Conservation (phyloP, 306 rosid genomes). For the Comarum palustre region DNA sequence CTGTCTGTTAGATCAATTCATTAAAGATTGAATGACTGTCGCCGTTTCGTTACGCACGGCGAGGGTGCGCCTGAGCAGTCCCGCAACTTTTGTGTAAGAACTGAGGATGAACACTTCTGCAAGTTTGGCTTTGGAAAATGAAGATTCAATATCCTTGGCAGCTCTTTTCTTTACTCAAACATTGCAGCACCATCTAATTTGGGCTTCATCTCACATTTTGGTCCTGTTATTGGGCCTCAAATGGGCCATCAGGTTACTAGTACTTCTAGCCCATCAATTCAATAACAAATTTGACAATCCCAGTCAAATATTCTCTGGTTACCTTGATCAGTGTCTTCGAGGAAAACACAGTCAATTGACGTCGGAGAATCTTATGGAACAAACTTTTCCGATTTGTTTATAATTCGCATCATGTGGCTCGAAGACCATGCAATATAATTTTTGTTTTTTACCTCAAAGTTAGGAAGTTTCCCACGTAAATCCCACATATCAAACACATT, state of each 20-base stretch:
- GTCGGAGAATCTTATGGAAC: background rate
- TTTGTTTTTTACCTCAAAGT: background rate
- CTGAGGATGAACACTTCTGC: background rate
- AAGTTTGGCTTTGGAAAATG: background rate
- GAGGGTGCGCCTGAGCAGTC: no score
- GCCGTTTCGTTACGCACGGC: no score
- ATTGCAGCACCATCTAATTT: background rate
- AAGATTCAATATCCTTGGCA: background rate
- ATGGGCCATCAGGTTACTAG: background rate
- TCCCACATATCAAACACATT: background rate
- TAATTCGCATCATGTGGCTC: background rate
- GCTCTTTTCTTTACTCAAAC: background rate
- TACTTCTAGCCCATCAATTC: background rate
- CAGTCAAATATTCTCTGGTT: background rate
- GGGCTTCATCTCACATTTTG: background rate
- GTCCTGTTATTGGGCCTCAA: background rate
- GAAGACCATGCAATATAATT: background rate
- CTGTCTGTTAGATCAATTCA: no score
- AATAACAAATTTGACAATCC: no score
- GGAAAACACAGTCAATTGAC: background rate
- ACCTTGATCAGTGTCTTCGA: background rate
- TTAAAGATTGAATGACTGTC: no score
- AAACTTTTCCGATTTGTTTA: background rate
- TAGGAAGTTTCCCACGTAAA: background rate
- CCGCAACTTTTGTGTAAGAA: background rate